Percentiles rank a stretch among this genome's conserved stretches.
phyloP scores from a whole-genome alignment of 345 rosid genomes.

The Salix suchowensis region DNA sequence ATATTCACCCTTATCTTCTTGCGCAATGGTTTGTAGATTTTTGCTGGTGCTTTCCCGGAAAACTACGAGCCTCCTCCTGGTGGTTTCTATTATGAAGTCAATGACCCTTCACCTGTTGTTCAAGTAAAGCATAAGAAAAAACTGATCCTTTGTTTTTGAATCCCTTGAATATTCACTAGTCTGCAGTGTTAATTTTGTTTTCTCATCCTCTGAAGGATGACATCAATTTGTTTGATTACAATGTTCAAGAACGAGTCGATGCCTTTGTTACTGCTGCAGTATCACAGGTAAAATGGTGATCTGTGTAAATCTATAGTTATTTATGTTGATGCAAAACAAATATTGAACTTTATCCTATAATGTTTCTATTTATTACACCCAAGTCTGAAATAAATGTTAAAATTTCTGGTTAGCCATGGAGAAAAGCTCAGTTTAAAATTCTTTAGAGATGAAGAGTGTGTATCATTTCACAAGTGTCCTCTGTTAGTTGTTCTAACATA shows the following conservation, averaged over 20 bases:
- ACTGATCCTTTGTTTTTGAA: constrained; percentile 5
- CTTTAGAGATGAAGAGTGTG: constrained; percentile 5
- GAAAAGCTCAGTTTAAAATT: not conserved
- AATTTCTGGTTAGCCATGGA: not conserved
- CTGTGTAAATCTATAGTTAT: not conserved
- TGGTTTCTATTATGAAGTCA: constrained; percentile 88
- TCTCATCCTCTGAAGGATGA: constrained; percentile 60
- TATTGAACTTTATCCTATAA: not conserved
- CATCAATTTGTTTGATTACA: constrained; percentile 76
- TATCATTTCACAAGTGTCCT: not conserved
- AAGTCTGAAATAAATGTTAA: not conserved
- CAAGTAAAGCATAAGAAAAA: constrained; percentile 48
- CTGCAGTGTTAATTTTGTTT: constrained; percentile 21
- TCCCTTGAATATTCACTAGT: constrained; percentile 8
- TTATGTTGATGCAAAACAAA: not conserved
- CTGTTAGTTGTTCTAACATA: constrained; percentile 4
- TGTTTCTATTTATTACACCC: not conserved
- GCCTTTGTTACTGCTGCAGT: constrained; percentile 91
- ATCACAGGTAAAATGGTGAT: constrained; percentile 54
- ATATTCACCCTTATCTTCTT: constrained; percentile 13
- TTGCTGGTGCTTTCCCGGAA: constrained; percentile 90
- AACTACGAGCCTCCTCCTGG: constrained; percentile 93
- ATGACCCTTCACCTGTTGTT: constrained; percentile 62
- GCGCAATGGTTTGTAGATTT: constrained; percentile 48
- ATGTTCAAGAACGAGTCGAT: constrained; percentile 86